phyloP scores from a whole-genome alignment of 2,329 filamentous ascomycete genomes.

The Fusarium pseudonygamai region DNA sequence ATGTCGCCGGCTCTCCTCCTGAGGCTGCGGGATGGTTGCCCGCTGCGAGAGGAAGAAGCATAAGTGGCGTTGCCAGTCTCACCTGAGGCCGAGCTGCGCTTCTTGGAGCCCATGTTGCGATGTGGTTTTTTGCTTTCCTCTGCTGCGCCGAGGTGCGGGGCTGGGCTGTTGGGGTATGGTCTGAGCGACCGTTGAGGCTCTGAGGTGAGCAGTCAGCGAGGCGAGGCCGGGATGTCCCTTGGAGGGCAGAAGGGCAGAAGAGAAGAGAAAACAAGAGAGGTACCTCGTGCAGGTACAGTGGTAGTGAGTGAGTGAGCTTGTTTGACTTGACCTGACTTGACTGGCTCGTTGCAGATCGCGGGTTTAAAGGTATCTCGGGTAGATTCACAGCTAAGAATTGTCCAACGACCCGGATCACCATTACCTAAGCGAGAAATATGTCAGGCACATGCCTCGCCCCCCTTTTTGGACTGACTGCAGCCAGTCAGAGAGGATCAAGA shows the following conservation, averaged over 20 bases:
- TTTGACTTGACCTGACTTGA: conserved; percentile 1
- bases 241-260: not conserved
- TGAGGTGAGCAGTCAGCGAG: not conserved
- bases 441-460: conserved; percentile 3
- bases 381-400: conserved; percentile 29
- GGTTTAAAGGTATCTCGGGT: conserved; percentile 33
- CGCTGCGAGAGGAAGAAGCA: not conserved
- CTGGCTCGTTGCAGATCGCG: conserved; percentile 28
- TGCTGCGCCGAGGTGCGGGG: conserved; percentile 22
- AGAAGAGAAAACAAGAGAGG: not conserved
- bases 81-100: conserved; percentile 6
- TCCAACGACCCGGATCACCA: conserved; percentile 17
- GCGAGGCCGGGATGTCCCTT: conserved; percentile 1
- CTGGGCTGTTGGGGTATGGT: conserved; percentile 6
- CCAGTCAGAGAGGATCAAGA: not conserved
- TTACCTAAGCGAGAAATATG: conserved; percentile 24
- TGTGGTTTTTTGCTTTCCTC: conserved; percentile 2
- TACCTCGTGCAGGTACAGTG: conserved; percentile 13
- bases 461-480: not conserved
- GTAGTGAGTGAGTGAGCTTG: not conserved
- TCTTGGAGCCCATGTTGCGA: conserved; percentile 12
- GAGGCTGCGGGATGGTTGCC: not conserved
- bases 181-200: not conserved
- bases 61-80: not conserved
- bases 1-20: conserved; percentile 1